These are phyloP conservation scores for Cutaneotrichosporon curvatum DNA, from an alignment of 1,284 basidiomycete species.

Conservation along the genomic window DNA sequence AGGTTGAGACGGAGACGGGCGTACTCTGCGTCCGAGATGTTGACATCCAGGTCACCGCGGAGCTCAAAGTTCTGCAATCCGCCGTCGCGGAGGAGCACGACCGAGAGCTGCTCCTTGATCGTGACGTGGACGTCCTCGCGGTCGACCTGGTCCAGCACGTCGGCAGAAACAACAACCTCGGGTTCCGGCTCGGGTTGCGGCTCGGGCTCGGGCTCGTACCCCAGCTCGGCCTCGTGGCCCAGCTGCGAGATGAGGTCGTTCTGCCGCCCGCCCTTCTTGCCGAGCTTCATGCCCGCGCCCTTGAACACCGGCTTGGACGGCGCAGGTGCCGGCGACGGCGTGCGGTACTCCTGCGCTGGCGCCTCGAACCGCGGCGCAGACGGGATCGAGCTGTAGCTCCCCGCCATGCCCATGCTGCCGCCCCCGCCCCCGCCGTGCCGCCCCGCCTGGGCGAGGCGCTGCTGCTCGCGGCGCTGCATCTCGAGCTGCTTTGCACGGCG, in stretches of 20 bases:
- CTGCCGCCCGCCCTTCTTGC: conserved; percentile 71
- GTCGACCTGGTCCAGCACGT: conserved; percentile 68
- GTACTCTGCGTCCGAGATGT: conserved; percentile 67
- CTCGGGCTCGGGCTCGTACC: conserved; percentile 49
- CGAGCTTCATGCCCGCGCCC: conserved; percentile 95
- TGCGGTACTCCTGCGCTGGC: conserved; percentile 34
- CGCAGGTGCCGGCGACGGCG: conserved; percentile 47
- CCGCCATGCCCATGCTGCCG: conserved; percentile 48
- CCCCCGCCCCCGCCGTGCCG: conserved; percentile 48
- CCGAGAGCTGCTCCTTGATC: conserved; percentile 74
- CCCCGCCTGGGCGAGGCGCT: conserved; percentile 56
- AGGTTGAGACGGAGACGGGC: conserved; percentile 71
- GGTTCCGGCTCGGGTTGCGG: conserved; percentile 56
- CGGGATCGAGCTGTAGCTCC: conserved; percentile 56
- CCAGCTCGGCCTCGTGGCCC: conserved; percentile 64
- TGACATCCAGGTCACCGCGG: conserved; percentile 88
- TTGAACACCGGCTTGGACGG: conserved; percentile 76
- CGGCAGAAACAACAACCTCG: conserved; percentile 46
- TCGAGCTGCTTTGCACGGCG: conserved; percentile 96
- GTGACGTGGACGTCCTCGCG: conserved; percentile 75
- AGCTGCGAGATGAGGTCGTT: conserved; percentile 80
- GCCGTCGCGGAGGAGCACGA: conserved; percentile 79
- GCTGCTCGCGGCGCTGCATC: conserved; percentile 91
- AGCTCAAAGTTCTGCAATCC: conserved; percentile 83
- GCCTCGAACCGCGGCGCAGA: conserved; percentile 57